These are phyloP conservation scores for Talaromyces pinophilus DNA, from an alignment of 2,329 filamentous ascomycete genomes.

Conservation along the genomic window DNA sequence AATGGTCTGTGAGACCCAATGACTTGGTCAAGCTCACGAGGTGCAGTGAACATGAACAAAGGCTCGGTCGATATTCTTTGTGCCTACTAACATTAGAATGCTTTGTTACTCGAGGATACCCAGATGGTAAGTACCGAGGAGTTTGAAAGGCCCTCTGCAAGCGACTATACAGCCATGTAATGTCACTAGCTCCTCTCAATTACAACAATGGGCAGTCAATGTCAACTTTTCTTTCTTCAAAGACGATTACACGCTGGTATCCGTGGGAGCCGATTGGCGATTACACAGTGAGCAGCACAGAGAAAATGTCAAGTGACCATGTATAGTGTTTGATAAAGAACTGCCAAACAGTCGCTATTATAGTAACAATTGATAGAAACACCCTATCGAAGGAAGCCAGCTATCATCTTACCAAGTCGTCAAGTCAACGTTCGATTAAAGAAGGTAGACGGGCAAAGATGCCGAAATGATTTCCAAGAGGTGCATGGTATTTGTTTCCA, in stretches of 20 bases:
- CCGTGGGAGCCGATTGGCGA: neutral
- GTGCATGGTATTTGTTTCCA: neutral
- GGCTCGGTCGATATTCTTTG: neutral
- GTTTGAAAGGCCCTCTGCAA: neutral
- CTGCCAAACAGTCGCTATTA: neutral
- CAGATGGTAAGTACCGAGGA: neutral
- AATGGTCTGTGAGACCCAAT: neutral
- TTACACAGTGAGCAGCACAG: neutral
- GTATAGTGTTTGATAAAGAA: neutral
- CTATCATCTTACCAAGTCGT: neutral
- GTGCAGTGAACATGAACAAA: neutral
- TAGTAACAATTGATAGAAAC: neutral
- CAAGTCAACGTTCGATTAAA: neutral
- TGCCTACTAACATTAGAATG: neutral
- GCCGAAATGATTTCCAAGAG: neutral
- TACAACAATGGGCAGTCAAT: neutral
- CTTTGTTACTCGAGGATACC: neutral
- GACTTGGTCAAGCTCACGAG: neutral
- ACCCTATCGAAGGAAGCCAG: neutral
- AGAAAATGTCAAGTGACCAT: neutral
- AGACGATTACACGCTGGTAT: neutral
- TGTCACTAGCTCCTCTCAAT: neutral
- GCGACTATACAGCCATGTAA: neutral
- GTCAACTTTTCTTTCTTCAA: neutral
- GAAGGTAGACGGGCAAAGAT: neutral